These are phyloP conservation scores for Lathyrus tuberosus DNA, from an alignment of 306 rosid genomes.

Conservation along the genomic window DNA sequence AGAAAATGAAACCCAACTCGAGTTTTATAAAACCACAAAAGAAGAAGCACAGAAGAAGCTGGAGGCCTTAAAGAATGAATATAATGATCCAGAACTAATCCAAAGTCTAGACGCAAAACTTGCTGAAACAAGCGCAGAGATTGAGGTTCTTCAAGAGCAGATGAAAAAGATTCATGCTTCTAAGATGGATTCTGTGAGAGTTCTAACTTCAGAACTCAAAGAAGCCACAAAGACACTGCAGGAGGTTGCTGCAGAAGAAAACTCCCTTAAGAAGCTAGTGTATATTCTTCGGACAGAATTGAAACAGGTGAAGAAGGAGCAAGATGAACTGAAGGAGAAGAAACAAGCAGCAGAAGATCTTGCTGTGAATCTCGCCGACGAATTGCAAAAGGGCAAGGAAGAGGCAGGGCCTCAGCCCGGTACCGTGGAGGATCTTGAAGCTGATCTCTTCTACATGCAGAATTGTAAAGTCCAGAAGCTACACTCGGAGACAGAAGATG, in stretches of 20 bases:
- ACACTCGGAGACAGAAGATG: slow-evolving; percentile 47
- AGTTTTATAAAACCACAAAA: slow-evolving; percentile 44
- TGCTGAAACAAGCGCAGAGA: slow-evolving; percentile 55
- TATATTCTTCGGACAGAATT: slow-evolving; percentile 54
- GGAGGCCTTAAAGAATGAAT: slow-evolving; percentile 53
- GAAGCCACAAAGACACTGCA: slow-evolving; percentile 67
- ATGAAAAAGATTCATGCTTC: slow-evolving; percentile 66
- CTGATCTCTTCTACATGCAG: slow-evolving; percentile 30
- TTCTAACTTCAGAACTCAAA: slow-evolving; percentile 57
- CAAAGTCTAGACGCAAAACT: slow-evolving; percentile 51
- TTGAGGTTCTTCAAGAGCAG: slow-evolving; percentile 63
- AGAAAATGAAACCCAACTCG: slow-evolving; percentile 41
- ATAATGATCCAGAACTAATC: slow-evolving; percentile 49
- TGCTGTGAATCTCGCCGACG: slow-evolving; percentile 36
- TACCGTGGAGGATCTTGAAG: slow-evolving; percentile 32
- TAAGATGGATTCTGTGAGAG: slow-evolving; percentile 63
- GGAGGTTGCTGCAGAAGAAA: slow-evolving; percentile 64
- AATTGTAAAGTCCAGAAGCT: slow-evolving; percentile 46
- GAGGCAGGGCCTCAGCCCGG: slow-evolving; percentile 34
- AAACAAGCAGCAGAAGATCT: slow-evolving; percentile 46
- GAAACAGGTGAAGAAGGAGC: slow-evolving; percentile 55
- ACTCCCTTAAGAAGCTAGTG: slow-evolving; percentile 54
- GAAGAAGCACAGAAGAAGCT: slow-evolving; percentile 55
- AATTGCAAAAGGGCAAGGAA: slow-evolving; percentile 37
- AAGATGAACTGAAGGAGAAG: slow-evolving; percentile 43